These are phyloP conservation scores for Fusarium musae DNA, from an alignment of 2,329 filamentous ascomycete species.

Conservation along the genomic window DNA sequence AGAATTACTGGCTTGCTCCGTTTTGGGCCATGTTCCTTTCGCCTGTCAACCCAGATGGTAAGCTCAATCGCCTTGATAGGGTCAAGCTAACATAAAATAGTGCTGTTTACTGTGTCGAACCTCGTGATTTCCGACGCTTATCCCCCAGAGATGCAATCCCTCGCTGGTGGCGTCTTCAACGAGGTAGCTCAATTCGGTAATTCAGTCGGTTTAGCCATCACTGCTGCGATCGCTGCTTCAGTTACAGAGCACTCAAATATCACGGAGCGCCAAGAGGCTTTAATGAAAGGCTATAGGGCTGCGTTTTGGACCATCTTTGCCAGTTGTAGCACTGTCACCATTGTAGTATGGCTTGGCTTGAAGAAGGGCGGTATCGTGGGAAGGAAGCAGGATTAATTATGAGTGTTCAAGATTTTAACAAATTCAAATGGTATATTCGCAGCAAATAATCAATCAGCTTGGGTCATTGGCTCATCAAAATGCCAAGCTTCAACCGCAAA, in stretches of 20 bases:
- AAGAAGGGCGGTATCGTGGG: constrained; percentile 61
- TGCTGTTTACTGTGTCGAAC: constrained; percentile 66
- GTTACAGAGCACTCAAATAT: constrained; percentile 54
- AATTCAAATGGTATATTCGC: neutral
- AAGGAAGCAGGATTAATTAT: constrained; percentile 52
- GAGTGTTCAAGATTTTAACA: rapidly evolving
- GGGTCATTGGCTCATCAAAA: neutral
- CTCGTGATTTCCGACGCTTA: constrained; percentile 66
- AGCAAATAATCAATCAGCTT: neutral
- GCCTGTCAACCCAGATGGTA: constrained; percentile 57
- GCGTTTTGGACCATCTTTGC: constrained; percentile 65
- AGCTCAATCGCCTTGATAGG: neutral
- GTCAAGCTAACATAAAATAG: constrained; percentile 28
- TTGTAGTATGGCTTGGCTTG: constrained; percentile 52
- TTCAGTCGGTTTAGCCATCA: constrained; percentile 62
- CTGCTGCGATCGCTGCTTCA: constrained; percentile 59
- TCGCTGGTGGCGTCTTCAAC: constrained; percentile 71
- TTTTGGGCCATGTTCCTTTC: constrained; percentile 58
- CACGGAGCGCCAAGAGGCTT: constrained; percentile 43
- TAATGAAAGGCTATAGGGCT: constrained; percentile 63
- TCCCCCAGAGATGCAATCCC: constrained; percentile 63
- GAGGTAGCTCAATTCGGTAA: constrained; percentile 68
- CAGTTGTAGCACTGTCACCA: constrained; percentile 50
- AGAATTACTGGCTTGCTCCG: constrained; percentile 62
- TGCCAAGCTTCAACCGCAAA: neutral